Evolutionary conservation across 2,329 filamentous ascomycete genomes (phyloP).

Genomic region (Trichoderma afroharzianum): DNA sequence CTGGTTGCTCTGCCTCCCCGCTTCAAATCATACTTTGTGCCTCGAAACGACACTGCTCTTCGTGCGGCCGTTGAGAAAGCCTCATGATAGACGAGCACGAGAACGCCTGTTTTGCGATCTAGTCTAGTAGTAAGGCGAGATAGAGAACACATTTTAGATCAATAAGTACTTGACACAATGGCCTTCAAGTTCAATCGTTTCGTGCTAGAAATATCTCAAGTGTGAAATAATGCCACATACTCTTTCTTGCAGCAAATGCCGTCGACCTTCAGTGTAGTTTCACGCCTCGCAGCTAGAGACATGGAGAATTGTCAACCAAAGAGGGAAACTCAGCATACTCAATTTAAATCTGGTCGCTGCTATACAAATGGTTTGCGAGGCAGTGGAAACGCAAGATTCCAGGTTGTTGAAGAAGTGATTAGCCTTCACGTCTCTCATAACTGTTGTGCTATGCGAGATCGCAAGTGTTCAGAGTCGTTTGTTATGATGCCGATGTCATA

Average conservation of each 20-base stretch:
- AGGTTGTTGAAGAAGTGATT: background rate
- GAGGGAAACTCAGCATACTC: background rate
- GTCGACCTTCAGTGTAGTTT: background rate
- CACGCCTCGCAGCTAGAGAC: background rate
- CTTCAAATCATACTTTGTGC: slow-evolving; percentile 57
- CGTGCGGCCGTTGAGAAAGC: background rate
- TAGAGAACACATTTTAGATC: background rate
- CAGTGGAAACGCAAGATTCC: background rate
- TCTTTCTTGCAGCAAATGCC: background rate
- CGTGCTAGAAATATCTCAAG: background rate
- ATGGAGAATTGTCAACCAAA: background rate
- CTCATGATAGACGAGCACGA: background rate
- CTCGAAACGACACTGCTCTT: slow-evolving; percentile 32
- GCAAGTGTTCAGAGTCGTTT: background rate
- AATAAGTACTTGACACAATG: background rate
- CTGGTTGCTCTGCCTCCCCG: slow-evolving; percentile 57
- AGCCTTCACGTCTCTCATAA: background rate
- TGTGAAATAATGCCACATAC: background rate
- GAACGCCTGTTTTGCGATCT: background rate
- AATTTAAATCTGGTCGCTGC: background rate
- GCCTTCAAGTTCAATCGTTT: background rate
- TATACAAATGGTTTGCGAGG: background rate
- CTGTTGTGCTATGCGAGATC: background rate
- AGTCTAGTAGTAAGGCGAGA: background rate
- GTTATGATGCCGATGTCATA: background rate